Conservation (phyloP, 2,329 filamentous ascomycete species). For the Zalaria sp. region DNA sequence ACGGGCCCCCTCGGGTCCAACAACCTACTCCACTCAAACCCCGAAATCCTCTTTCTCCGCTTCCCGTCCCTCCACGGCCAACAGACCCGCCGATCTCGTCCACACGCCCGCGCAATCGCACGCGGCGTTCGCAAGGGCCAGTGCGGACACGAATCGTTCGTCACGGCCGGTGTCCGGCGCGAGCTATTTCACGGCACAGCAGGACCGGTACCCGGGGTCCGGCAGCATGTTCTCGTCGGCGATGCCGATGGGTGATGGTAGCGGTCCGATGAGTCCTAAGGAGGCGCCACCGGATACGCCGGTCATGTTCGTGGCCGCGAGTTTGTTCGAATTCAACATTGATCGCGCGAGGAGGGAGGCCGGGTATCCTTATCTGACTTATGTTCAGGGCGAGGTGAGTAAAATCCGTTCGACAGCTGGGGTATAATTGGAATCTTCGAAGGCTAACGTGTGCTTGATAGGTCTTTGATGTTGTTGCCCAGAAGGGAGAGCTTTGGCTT, state of each 20-base stretch:
- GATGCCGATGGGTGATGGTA: constrained; percentile 57
- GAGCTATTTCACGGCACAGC: constrained; percentile 16
- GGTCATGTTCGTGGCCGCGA: constrained; percentile 81
- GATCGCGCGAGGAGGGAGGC: constrained; percentile 82
- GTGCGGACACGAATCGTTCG: constrained; percentile 8
- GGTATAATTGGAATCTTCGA: too few species aligned
- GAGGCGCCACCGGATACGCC: constrained; percentile 10
- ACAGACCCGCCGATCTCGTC: constrained; percentile 8
- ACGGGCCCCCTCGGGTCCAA: background rate
- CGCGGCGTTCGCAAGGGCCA: constrained; percentile 6
- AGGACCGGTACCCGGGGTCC: constrained; percentile 10
- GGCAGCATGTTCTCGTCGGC: constrained; percentile 62
- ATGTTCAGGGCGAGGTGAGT: constrained; percentile 68
- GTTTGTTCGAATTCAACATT: constrained; percentile 94
- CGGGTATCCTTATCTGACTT: constrained; percentile 90
- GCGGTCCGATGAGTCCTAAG: constrained; percentile 7
- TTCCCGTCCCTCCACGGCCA: constrained; percentile 20
- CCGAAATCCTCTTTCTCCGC: constrained; percentile 28
- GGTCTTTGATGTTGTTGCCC: constrained; percentile 59
- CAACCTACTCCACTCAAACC: constrained; percentile 19
- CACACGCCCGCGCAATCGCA: constrained; percentile 2
- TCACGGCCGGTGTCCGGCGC: constrained; percentile 15
- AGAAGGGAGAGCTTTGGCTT: constrained; percentile 95
- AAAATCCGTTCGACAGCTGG: too few species aligned
- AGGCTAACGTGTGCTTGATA: background rate